These are phyloP conservation scores for Aquanectria penicillioides DNA, from an alignment of 2,329 filamentous ascomycete species.

Conservation along the genomic window DNA sequence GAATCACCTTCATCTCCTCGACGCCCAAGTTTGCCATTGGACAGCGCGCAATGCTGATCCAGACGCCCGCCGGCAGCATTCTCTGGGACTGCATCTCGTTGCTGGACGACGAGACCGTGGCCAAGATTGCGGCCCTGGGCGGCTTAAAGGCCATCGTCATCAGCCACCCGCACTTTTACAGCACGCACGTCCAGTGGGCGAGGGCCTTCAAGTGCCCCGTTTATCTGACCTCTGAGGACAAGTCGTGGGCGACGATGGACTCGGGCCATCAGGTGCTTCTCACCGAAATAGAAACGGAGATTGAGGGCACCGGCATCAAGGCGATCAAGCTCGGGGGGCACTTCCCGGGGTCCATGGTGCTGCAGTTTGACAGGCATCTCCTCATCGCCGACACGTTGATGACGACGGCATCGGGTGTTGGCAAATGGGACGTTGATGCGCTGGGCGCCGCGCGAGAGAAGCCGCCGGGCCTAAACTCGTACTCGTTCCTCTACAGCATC, in stretches of 20 bases:
- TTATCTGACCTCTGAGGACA: constrained; percentile 74
- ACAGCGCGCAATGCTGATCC: constrained; percentile 76
- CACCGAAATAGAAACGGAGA: constrained; percentile 51
- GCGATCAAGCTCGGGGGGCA: constrained; percentile 81
- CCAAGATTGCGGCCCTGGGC: constrained; percentile 66
- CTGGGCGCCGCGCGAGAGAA: constrained; percentile 47
- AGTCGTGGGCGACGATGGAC: constrained; percentile 66
- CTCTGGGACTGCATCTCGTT: constrained; percentile 83
- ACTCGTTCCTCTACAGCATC: constrained; percentile 80
- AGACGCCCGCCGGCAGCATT: constrained; percentile 73
- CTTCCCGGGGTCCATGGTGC: constrained; percentile 78
- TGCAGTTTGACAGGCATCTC: constrained; percentile 70
- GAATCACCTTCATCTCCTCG: constrained; percentile 59
- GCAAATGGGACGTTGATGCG: constrained; percentile 55
- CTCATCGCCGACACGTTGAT: constrained; percentile 82
- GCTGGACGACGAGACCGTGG: constrained; percentile 72
- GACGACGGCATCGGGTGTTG: constrained; percentile 69
- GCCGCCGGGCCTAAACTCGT: constrained; percentile 62
- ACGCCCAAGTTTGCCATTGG: constrained; percentile 76
- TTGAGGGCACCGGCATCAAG: constrained; percentile 60
- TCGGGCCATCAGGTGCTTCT: constrained; percentile 60
- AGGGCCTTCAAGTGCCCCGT: constrained; percentile 74
- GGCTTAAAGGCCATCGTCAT: constrained; percentile 79
- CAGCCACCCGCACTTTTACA: constrained; percentile 85
- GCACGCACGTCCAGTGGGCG: constrained; percentile 80